Conservation (phyloP, 768 basidiomycete species). For the Collybia nuda region DNA sequence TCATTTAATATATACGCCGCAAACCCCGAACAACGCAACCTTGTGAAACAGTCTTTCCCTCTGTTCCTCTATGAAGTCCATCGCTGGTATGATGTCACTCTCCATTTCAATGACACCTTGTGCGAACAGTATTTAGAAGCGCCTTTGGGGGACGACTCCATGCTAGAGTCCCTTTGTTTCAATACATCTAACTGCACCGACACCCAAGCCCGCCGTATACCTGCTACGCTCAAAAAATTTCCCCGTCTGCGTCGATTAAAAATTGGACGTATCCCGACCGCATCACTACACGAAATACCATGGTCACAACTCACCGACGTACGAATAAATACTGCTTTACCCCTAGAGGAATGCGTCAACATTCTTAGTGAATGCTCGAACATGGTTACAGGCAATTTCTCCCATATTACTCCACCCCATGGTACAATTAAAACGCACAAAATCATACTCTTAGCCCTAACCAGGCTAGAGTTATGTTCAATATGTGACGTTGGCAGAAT, state of each 20-base stretch:
- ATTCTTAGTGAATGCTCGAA: neutral
- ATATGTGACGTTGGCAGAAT: neutral
- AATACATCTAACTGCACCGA: neutral
- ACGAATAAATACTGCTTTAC: neutral
- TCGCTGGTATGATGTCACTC: neutral
- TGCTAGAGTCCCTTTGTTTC: neutral
- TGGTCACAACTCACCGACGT: neutral
- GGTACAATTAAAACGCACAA: too few species aligned
- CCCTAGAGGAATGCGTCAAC: too few species aligned
- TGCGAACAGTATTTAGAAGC: neutral
- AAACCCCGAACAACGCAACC: neutral
- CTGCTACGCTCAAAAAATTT: neutral
- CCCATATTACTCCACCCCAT: neutral
- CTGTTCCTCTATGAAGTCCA: neutral
- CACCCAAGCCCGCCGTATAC: neutral
- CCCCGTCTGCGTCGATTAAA: neutral
- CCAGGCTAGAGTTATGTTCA: neutral
- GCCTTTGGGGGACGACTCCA: neutral
- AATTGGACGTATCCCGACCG: too few species aligned
- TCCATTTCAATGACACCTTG: neutral
- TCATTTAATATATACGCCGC: neutral
- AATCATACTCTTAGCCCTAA: neutral
- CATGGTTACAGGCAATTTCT: neutral
- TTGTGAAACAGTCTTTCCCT: neutral
- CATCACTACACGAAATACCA: neutral